Percentiles rank a stretch among this genome's conserved stretches.
phyloP scores from a whole-genome alignment of 345 rosid genomes.

The Populus ilicifolia region DNA sequence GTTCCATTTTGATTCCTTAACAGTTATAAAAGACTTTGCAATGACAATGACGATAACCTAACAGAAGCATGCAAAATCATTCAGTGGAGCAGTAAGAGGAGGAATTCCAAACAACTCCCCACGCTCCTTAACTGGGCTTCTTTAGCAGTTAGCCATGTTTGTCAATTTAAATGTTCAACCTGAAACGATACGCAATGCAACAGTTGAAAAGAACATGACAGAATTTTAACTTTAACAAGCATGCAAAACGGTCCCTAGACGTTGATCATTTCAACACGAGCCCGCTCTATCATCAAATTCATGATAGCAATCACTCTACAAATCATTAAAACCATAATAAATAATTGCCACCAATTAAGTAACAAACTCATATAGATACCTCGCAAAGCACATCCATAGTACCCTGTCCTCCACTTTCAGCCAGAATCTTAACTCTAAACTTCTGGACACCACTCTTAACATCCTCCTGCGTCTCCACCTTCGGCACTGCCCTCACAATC shows the following conservation, averaged over 20 bases:
- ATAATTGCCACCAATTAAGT: not conserved
- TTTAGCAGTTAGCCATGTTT: not conserved
- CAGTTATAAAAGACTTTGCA: not conserved
- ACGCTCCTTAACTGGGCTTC: not conserved
- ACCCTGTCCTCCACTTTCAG: slow-evolving; percentile 80
- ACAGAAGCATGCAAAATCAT: not conserved
- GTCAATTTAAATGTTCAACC: not conserved
- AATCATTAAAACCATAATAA: not conserved
- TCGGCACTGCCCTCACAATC: slow-evolving; percentile 89
- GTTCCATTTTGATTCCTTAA: not conserved
- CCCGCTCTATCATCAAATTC: not conserved
- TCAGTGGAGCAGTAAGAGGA: not conserved
- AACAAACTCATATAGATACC: slow-evolving; percentile 30
- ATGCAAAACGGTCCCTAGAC: not conserved
- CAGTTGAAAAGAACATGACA: not conserved
- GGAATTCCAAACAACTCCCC: not conserved
- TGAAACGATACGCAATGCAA: not conserved
- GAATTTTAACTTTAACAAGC: not conserved
- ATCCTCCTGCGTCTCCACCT: slow-evolving; percentile 78
- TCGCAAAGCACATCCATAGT: slow-evolving; percentile 93
- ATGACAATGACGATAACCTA: not conserved
- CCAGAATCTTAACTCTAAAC: slow-evolving; percentile 82
- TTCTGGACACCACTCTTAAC: slow-evolving; percentile 85
- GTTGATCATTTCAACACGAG: not conserved
- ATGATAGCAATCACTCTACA: not conserved